Percentiles rank a stretch among this genome's conserved stretches.
Conservation (phyloP, 2,329 filamentous ascomycete genomes). For the Penicillium capsulatum region DNA sequence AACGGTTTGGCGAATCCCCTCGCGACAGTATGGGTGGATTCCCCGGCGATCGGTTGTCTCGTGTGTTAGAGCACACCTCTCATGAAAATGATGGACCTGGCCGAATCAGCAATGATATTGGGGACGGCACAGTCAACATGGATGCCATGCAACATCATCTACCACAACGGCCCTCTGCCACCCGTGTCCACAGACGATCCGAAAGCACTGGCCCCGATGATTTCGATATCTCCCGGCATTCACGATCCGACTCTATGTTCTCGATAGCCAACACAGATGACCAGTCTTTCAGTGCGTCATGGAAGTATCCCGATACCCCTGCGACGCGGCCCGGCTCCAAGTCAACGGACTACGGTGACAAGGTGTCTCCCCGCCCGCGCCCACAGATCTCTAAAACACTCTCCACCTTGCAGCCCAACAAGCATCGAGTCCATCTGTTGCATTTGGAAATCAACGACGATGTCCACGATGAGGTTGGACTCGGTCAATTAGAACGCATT, state of each 20-base stretch:
- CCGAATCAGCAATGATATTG: slow-evolving; percentile 6
- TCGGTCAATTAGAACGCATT: slow-evolving; percentile 33
- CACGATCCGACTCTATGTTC: slow-evolving; percentile 32
- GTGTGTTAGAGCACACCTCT: slow-evolving; percentile 1
- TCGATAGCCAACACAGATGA: slow-evolving; percentile 27
- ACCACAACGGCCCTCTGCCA: slow-evolving; percentile 18
- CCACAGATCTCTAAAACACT: slow-evolving; percentile 32
- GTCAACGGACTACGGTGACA: slow-evolving; percentile 30
- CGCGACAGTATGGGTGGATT: slow-evolving; percentile 17
- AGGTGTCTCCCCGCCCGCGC: slow-evolving; percentile 18
- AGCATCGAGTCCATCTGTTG: slow-evolving; percentile 32
- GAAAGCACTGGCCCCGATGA: slow-evolving; percentile 11
- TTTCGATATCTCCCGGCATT: slow-evolving; percentile 19
- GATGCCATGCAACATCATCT: slow-evolving; percentile 10
- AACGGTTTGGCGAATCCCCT: slow-evolving; percentile 35
- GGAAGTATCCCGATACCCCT: slow-evolving; percentile 35
- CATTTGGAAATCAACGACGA: slow-evolving; percentile 38
- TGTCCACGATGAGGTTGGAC: slow-evolving; percentile 25
- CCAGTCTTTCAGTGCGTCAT: slow-evolving; percentile 25
- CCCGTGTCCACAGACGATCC: slow-evolving; percentile 9
- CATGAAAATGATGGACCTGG: slow-evolving; percentile 2
- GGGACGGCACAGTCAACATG: slow-evolving; percentile 8
- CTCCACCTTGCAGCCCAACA: slow-evolving; percentile 29
- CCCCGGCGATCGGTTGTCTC: slow-evolving; percentile 10
- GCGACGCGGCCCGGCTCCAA: slow-evolving; percentile 37